phyloP scores from a whole-genome alignment of 768 basidiomycete species.

The Mycena rosella region DNA sequence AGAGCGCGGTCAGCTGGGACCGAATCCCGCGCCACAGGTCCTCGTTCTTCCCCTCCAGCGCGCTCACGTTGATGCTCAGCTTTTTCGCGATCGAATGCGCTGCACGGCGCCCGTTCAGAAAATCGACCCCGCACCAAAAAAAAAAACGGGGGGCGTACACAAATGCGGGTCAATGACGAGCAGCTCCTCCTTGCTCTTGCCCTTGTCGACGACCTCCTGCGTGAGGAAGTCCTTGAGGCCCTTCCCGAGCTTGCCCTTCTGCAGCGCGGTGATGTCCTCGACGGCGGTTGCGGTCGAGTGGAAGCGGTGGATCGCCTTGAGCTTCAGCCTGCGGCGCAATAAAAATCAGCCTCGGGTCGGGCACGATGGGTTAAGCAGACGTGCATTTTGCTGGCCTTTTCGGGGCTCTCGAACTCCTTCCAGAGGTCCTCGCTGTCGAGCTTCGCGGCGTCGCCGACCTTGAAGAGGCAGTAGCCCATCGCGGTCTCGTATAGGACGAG shows the following conservation, averaged over 20 bases:
- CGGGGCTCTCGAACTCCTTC: conserved; percentile 94
- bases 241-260: conserved; percentile 94
- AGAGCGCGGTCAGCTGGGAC: conserved; percentile 84
- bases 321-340: conserved; percentile 76
- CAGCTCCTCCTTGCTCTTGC: conserved; percentile 87
- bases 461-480: conserved; percentile 98
- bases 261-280: conserved; percentile 94
- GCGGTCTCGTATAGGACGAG: conserved; percentile 97
- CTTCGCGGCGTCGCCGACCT: conserved; percentile 91
- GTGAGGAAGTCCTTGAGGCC: conserved; percentile 94
- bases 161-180: conserved; percentile 92
- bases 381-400: conserved; percentile 92
- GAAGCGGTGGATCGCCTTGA: conserved; percentile 96
- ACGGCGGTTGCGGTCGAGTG: conserved; percentile 96
- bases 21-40: conserved; percentile 98
- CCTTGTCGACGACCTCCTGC: conserved; percentile 88
- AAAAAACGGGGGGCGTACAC: conserved; percentile 63
- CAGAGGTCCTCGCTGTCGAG: conserved; percentile 87
- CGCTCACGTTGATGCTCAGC: conserved; percentile 89
- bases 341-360: conserved; percentile 11
- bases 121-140: not conserved
- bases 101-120: conserved; percentile 48
- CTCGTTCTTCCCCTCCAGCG: conserved; percentile 64
- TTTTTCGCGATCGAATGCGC: conserved; percentile 93
- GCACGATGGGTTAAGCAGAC: conserved; percentile 45